These are phyloP conservation scores for Furculomyces boomerangus DNA, from an alignment of 371 early-diverging fungal species.

Conservation along the genomic window DNA sequence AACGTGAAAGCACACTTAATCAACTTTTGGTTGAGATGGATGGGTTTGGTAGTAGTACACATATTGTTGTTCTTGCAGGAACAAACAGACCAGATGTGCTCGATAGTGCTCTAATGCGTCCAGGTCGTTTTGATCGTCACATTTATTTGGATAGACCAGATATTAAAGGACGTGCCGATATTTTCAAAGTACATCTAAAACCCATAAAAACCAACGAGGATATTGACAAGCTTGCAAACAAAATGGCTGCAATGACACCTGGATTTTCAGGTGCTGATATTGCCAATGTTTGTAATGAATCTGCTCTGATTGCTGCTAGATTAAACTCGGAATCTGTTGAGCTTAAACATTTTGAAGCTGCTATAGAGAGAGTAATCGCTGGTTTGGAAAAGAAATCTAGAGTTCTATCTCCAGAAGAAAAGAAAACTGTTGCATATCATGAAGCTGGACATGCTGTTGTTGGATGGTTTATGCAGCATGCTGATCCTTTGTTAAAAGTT, in stretches of 20 bases:
- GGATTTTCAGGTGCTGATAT: conserved; percentile 97
- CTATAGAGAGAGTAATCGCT: conserved; percentile 96
- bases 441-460: conserved; percentile 98
- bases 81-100: conserved; percentile 98
- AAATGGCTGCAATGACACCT: conserved; percentile 85
- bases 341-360: conserved; percentile 84
- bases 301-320: conserved; percentile 96
- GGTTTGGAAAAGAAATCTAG: conserved; percentile 94
- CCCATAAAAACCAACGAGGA: conserved; percentile 84
- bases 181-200: conserved; percentile 87
- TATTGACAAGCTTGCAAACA: conserved; percentile 49
- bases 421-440: conserved; percentile 97
- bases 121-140: conserved; percentile 98
- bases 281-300: conserved; percentile 97
- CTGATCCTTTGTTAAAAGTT: conserved; percentile 92
- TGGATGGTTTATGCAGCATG: conserved; percentile 93
- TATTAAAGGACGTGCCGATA: conserved; percentile 82
- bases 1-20: conserved; percentile 93
- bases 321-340: conserved; percentile 51
- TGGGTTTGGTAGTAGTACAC: conserved; percentile 65
- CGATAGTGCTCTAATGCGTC: conserved; percentile 92
- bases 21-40: conserved; percentile 99
- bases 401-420: conserved; percentile 91
- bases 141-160: conserved; percentile 93
- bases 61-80: conserved; percentile 95